Base-by-base conservation (phyloP, 2,329 filamentous ascomycete species). In the Talaromyces sp. region DNA sequence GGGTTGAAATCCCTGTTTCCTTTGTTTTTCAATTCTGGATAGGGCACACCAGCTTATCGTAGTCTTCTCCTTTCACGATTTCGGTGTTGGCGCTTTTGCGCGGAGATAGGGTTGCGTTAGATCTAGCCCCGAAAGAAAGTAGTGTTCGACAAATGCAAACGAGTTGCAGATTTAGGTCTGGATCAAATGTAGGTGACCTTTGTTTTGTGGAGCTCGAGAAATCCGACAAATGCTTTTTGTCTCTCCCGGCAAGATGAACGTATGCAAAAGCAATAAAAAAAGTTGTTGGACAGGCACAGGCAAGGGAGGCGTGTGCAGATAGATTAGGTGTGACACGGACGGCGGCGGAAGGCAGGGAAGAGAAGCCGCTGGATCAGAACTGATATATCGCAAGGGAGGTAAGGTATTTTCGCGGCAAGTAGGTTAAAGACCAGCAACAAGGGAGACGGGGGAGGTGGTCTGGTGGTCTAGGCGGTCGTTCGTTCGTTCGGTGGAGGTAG, bases 331-430 rank as follows among this genome's bases (percentile, higher is more conserved):
- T 61, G 59, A 61, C 59, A 42, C 59, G 50, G 59, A 54, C 21
- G 37, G 48, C 39, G 59, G 37, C 54, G 54, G 54, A 42, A 57
- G 37, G 54, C 54, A 57, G 54, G 59, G 37, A 44, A 37, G 25
- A 55, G 25, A 54, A 61, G 59, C 59, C 48, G 59, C 42, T 42
- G 59, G 59, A 31, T 44, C 42, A 54, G 42, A 61, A 33, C 9
- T 61, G 59, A 61, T 61, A 61, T 61, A 61, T 61, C 59, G 59
- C 48, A 61, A 61, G 46, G 58, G 58, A 61, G 46, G 58, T 8
- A 50, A 37, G 44, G 42, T 60, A 52, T 46, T n/a, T n/a, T 46
- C 40, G 40, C 28, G 28, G 58, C 28, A 60, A 23, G 44, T 39
- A 31, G 33, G 8, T 40, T 48, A 48, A 25, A 33, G 21, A 37